These are phyloP conservation scores for Volvox reticuliferus DNA, from an alignment of 139 green algal genomes.

Conservation along the genomic window DNA sequence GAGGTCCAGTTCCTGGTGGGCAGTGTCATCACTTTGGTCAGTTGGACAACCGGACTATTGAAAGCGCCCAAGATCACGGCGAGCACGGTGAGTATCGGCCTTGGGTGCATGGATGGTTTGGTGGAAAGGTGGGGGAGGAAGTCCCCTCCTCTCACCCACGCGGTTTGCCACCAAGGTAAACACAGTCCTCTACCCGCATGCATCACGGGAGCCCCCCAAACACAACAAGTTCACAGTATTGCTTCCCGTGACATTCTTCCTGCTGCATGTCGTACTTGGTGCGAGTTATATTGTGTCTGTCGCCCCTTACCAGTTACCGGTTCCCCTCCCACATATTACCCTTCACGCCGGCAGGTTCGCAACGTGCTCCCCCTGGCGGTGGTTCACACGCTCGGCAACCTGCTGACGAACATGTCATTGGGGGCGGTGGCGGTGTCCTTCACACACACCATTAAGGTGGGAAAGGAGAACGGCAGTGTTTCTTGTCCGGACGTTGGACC, in stretches of 20 bases:
- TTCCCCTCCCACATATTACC: too few relatives aligned
- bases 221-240: too few relatives aligned
- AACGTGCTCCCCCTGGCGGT: slow-evolving; percentile 92
- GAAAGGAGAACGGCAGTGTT: neutral
- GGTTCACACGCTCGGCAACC: slow-evolving; percentile 97
- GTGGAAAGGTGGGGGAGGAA: neutral
- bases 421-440: slow-evolving; percentile 97
- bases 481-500: too few relatives aligned
- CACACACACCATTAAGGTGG: slow-evolving; percentile 99
- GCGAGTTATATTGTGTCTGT: too few relatives aligned
- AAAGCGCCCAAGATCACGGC: slow-evolving; percentile 72
- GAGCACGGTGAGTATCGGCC: slow-evolving; percentile 52
- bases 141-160: too few relatives aligned
- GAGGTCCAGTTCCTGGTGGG: slow-evolving; percentile 92
- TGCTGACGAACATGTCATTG: slow-evolving; percentile 97
- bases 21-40: slow-evolving; percentile 66
- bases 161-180: too few relatives aligned
- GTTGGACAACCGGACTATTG: slow-evolving; percentile 83
- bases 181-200: too few relatives aligned
- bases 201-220: too few relatives aligned
- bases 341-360: slow-evolving; percentile 78
- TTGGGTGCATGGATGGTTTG: neutral
- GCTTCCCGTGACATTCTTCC: too few relatives aligned
- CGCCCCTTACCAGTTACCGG: too few relatives aligned
- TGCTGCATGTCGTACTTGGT: too few relatives aligned